A percentile compares a stretch with the other conserved stretches of the same genome.
Conservation (phyloP, 116 monocot species). For the Posidonia oceanica region DNA sequence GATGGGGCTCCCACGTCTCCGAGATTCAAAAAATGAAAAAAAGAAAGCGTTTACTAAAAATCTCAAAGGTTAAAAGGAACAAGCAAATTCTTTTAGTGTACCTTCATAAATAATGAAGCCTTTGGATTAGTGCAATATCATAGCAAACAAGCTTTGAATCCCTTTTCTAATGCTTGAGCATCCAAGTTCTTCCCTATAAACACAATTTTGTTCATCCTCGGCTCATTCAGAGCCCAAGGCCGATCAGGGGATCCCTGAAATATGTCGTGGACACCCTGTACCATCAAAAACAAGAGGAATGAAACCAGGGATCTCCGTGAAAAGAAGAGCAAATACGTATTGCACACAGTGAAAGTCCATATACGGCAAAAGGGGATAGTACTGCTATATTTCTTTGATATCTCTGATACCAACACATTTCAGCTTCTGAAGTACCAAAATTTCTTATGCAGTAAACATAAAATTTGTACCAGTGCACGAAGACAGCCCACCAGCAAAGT, state of each 20-base stretch:
- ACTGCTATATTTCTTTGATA: no score
- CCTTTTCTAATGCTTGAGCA: constrained; percentile 68
- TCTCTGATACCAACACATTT: no score
- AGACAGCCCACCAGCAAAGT: no score
- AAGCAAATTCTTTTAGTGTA: background rate
- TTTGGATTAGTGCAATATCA: constrained; percentile 5
- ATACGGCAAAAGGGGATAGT: no score
- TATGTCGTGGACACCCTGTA: constrained; percentile 92
- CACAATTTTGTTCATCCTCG: constrained; percentile 78
- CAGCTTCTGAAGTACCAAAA: no score
- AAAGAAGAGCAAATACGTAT: background rate
- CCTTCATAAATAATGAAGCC: constrained; percentile 6
- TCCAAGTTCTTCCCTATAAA: constrained; percentile 89
- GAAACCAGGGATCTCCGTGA: background rate
- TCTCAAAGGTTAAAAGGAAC: no score
- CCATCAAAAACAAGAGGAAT: background rate
- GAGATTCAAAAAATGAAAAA: no score
- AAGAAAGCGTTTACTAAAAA: no score
- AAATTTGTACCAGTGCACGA: no score
- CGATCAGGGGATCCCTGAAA: constrained; percentile 97
- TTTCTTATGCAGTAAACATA: no score
- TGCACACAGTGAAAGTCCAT: no score
- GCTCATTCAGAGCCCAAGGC: constrained; percentile 59
- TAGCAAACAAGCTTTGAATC: constrained; percentile 79
- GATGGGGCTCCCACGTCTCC: no score